phyloP scores from a whole-genome alignment of 139 green algal species.

The Chlamydomonas schloesseri region DNA sequence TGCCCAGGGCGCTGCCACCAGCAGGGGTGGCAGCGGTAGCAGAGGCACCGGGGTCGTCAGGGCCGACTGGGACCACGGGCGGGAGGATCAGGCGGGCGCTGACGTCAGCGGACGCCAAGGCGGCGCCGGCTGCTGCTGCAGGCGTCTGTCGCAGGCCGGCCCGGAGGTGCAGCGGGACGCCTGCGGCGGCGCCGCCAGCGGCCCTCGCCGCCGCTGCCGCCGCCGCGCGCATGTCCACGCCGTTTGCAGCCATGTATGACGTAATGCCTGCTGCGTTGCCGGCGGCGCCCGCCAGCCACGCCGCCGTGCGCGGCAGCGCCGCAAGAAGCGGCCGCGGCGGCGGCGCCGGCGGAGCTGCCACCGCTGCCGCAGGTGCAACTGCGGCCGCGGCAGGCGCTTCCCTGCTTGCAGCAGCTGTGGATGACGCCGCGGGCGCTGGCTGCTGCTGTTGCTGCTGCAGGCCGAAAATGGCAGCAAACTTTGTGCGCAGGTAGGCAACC shows the following conservation, averaged over 20 bases:
- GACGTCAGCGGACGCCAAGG: neutral
- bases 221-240: neutral
- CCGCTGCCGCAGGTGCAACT: neutral
- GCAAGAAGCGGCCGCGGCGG: neutral
- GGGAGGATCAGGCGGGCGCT: neutral
- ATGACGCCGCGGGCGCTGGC: no score
- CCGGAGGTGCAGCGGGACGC: slow-evolving; percentile 17
- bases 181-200: slow-evolving; percentile 6
- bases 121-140: neutral
- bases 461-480: slow-evolving; percentile 60
- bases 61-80: neutral
- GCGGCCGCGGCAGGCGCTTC: neutral
- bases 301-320: slow-evolving; percentile 29
- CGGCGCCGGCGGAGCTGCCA: no score
- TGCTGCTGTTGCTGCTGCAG: neutral
- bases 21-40: no score
- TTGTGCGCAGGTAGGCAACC: slow-evolving; percentile 64
- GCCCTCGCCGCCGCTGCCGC: neutral
- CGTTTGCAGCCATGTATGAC: neutral
- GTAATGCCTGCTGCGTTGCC: neutral
- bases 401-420: no score
- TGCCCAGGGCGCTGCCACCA: neutral
- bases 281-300: slow-evolving; percentile 23
- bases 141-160: slow-evolving; percentile 1
- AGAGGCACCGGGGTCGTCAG: neutral